A percentile compares a stretch with the other conserved stretches of the same genome.
These are phyloP conservation scores for Arachnomyces sp. DNA, from an alignment of 2,329 filamentous ascomycete genomes.

Conservation along the genomic window DNA sequence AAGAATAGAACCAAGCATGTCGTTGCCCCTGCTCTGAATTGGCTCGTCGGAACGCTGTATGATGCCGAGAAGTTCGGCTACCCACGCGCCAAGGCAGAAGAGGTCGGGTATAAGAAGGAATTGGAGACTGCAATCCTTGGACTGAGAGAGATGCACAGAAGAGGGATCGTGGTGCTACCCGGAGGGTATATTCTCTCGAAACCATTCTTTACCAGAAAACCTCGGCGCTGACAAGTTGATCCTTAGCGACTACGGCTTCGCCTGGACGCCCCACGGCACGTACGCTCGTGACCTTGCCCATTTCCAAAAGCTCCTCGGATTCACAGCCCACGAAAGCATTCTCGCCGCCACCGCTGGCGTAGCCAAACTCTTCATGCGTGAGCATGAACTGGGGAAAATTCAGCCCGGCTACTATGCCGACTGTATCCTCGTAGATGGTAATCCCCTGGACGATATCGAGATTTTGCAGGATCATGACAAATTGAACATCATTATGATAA, in stretches of 20 bases:
- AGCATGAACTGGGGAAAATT: constrained; percentile 32
- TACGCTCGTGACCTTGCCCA: constrained; percentile 42
- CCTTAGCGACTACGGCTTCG: constrained; percentile 39
- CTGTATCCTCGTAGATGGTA: constrained; percentile 40
- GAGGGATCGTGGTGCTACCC: constrained; percentile 40
- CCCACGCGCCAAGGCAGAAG: constrained; percentile 33
- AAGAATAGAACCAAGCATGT: constrained; percentile 31
- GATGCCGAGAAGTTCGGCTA: constrained; percentile 36
- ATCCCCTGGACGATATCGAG: constrained; percentile 36
- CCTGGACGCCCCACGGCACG: constrained; percentile 42
- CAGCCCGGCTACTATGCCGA: constrained; percentile 37
- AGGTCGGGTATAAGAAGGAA: constrained; percentile 38
- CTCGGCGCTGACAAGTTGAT: neutral
- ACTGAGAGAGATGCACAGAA: constrained; percentile 38
- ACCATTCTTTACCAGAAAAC: neutral
- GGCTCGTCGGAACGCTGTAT: constrained; percentile 32
- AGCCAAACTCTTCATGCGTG: constrained; percentile 35
- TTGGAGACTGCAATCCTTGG: constrained; percentile 32
- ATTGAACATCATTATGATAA: constrained; percentile 41
- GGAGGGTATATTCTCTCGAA: constrained; percentile 20
- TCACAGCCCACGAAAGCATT: constrained; percentile 38
- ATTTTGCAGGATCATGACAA: constrained; percentile 37
- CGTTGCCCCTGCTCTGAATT: constrained; percentile 39
- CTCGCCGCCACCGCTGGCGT: constrained; percentile 36
- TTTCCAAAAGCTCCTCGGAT: constrained; percentile 38